Evolutionary conservation across 2,329 filamentous ascomycete species (phyloP).

Genomic region (Fusarium sp.): DNA sequence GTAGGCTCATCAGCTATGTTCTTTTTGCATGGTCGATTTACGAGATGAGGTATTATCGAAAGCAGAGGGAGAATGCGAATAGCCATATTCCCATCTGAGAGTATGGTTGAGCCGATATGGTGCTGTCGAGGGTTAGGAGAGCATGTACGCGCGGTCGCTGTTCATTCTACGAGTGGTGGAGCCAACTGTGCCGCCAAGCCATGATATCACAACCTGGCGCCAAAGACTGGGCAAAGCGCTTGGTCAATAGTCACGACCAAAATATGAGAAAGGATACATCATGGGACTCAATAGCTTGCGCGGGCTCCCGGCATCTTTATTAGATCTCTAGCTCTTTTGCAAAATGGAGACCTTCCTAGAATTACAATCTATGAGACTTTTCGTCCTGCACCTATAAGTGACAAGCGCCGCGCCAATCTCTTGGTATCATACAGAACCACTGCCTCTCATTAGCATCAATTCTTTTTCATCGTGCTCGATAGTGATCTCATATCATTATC

Average conservation of each 20-base stretch:
- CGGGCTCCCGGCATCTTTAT: not conserved
- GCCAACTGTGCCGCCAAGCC: not conserved
- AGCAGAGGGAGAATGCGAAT: constrained; percentile 13
- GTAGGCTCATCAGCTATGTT: constrained; percentile 38
- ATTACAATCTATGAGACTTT: constrained; percentile 4
- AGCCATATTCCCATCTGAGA: constrained; percentile 40
- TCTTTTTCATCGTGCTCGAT: not conserved
- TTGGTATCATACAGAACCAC: constrained; percentile 18
- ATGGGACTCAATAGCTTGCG: not conserved
- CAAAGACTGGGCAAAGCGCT: not conserved
- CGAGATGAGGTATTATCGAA: constrained; percentile 23
- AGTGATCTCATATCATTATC: not conserved
- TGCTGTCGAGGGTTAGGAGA: not conserved
- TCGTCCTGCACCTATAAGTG: not conserved
- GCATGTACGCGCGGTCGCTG: not conserved
- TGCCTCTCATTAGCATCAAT: not conserved
- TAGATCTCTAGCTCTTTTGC: constrained; percentile 2
- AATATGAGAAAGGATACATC: not conserved
- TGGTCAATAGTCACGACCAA: not conserved
- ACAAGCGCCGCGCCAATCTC: not conserved
- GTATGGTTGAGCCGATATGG: not conserved
- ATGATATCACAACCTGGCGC: not conserved
- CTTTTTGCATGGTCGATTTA: constrained; percentile 36
- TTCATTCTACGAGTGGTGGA: not conserved
- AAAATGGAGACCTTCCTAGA: not conserved